Percentiles rank a stretch among this genome's conserved stretches.
Conservation (phyloP, 495 filamentous ascomycete species). For the Penicillium steckii region DNA sequence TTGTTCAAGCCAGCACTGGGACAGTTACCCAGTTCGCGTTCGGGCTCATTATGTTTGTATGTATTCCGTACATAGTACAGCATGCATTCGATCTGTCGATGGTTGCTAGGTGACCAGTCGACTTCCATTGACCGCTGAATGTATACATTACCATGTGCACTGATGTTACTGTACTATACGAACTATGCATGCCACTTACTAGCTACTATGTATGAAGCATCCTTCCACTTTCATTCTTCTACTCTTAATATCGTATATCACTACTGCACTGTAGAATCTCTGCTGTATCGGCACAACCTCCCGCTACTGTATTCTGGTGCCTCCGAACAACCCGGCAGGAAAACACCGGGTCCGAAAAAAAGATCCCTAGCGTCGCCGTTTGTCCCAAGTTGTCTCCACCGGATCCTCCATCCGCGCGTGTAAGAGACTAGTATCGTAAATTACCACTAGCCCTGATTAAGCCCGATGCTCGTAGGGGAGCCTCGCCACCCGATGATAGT, state of each 20-base stretch:
- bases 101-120: conserved; percentile 31
- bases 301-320: background rate
- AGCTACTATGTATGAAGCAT: too few species aligned
- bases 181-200: too few species aligned
- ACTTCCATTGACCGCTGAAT: conserved; percentile 19
- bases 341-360: conserved; percentile 30
- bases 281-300: background rate
- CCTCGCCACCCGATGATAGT: conserved; percentile 20
- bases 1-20: background rate
- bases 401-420: background rate
- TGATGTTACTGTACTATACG: too few species aligned
- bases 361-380: conserved; percentile 43
- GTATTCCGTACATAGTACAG: background rate
- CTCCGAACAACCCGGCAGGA: conserved; percentile 17
- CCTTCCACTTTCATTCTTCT: too few species aligned
- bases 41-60: background rate
- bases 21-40: background rate
- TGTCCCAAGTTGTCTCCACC: conserved; percentile 16
- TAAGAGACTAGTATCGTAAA: background rate
- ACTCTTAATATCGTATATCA: too few species aligned
- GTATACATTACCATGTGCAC: too few species aligned
- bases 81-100: conserved; percentile 24
- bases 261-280: background rate
- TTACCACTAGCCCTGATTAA: background rate
- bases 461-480: conserved; percentile 20